Evolutionary conservation across 768 basidiomycete species (phyloP).

Genomic region (Tylopilus balloui): DNA sequence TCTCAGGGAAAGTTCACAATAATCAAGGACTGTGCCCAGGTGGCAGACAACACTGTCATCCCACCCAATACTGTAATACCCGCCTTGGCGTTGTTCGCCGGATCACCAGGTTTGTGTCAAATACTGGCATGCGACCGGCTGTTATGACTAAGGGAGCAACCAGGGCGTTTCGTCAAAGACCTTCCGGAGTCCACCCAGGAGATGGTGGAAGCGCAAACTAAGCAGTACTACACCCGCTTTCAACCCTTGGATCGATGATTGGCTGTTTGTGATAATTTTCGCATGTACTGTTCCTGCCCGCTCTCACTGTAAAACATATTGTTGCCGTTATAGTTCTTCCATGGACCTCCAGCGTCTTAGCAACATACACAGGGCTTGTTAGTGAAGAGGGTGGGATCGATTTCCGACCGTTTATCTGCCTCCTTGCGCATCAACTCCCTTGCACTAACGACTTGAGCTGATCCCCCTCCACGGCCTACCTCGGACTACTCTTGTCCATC

Average conservation of each 20-base stretch:
- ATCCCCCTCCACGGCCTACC: background rate
- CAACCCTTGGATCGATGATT: slow-evolving; percentile 48
- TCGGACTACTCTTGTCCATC: background rate
- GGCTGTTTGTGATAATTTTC: background rate
- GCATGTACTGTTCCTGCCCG: background rate
- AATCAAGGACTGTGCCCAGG: slow-evolving; percentile 90
- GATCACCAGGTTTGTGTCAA: slow-evolving; percentile 72
- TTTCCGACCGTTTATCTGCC: background rate
- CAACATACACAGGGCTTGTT: background rate
- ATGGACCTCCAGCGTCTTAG: background rate
- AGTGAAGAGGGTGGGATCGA: background rate
- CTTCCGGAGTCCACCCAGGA: slow-evolving; percentile 95
- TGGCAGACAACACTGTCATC: slow-evolving; percentile 85
- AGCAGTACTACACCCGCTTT: slow-evolving; percentile 82
- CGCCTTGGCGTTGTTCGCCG: slow-evolving; percentile 77
- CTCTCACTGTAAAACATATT: slow-evolving; percentile 7
- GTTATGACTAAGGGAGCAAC: slow-evolving; percentile 2
- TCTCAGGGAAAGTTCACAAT: slow-evolving; percentile 90
- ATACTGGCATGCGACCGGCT: background rate
- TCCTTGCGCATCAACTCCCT: background rate
- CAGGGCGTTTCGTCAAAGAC: slow-evolving; percentile 78
- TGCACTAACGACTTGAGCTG: background rate
- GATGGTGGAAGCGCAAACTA: slow-evolving; percentile 79
- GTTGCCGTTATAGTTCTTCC: background rate
- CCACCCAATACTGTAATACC: slow-evolving; percentile 93